Conservation (phyloP, 257 asterid genomes). For the Orobanche coerulescens region DNA sequence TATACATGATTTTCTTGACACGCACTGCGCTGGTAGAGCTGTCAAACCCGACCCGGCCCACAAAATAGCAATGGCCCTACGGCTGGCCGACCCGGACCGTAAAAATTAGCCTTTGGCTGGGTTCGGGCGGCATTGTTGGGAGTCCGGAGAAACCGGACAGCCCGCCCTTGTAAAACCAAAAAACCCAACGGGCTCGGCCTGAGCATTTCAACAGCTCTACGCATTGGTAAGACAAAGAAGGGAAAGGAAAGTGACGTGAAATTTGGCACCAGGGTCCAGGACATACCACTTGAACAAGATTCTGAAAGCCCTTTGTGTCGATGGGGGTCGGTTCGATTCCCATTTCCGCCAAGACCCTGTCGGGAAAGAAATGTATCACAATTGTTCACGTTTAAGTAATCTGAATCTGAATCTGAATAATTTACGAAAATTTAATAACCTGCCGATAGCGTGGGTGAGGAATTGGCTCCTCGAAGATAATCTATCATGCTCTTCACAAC, state of each 20-base stretch:
- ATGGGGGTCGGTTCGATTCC: slow-evolving; percentile 60
- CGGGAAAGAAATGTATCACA: not conserved
- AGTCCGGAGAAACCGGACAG: no score
- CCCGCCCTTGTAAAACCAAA: no score
- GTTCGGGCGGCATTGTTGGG: no score
- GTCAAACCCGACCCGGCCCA: no score
- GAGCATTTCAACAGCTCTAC: no score
- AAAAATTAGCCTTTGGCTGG: no score
- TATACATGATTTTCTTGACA: no score
- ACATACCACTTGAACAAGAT: slow-evolving; percentile 82
- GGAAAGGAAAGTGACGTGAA: not conserved
- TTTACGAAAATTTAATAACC: slow-evolving; percentile 30
- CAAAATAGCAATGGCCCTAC: no score
- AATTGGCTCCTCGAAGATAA: slow-evolving; percentile 73
- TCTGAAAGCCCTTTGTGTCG: slow-evolving; percentile 82
- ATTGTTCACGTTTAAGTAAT: not conserved
- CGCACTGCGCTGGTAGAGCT: no score
- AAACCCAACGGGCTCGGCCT: no score
- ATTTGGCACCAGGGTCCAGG: not conserved
- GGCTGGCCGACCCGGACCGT: no score
- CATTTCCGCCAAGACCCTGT: slow-evolving; percentile 74
- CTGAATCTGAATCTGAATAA: not conserved
- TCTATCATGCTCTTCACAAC: slow-evolving; percentile 79
- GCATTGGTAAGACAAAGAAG: not conserved
- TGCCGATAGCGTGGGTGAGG: slow-evolving; percentile 82